A percentile compares a stretch with the other conserved stretches of the same genome.
Conservation (phyloP, 2,329 filamentous ascomycete species). For the Trematosphaeria pertusa region DNA sequence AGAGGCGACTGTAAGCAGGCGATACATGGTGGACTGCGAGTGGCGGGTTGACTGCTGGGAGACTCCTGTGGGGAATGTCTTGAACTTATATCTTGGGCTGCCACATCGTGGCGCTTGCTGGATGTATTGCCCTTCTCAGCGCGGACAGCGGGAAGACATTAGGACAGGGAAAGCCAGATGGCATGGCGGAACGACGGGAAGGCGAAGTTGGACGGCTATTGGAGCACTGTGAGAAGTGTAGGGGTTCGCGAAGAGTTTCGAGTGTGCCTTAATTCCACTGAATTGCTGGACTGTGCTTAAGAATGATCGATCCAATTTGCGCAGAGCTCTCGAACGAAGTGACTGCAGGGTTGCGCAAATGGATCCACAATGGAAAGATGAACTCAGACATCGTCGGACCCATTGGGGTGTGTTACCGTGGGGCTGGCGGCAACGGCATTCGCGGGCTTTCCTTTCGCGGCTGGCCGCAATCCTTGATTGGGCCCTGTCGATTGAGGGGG, state of each 20-base stretch:
- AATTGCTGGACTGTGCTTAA: constrained; percentile 6
- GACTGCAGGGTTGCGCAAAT: constrained; percentile 1
- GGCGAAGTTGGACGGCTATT: background rate
- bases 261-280: constrained; percentile 2
- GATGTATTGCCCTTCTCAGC: constrained; percentile 4
- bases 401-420: background rate
- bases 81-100: constrained; percentile 18
- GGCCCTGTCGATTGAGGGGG: constrained; percentile 5
- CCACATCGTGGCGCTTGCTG: background rate
- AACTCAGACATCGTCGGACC: background rate
- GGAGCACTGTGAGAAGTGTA: background rate
- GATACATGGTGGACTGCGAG: constrained; percentile 31
- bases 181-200: constrained; percentile 16
- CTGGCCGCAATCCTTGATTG: constrained; percentile 8
- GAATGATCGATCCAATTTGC: constrained; percentile 3
- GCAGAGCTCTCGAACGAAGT: constrained; percentile 10
- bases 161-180: background rate
- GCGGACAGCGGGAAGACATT: background rate
- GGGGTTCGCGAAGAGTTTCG: background rate
- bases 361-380: constrained; percentile 1
- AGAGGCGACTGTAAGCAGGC: constrained; percentile 50
- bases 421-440: background rate
- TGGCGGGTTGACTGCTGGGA: constrained; percentile 8
- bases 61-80: background rate
- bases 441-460: background rate